Evolutionary conservation across 139 green algal species (phyloP).

Genomic region (Chlorella sp.): DNA sequence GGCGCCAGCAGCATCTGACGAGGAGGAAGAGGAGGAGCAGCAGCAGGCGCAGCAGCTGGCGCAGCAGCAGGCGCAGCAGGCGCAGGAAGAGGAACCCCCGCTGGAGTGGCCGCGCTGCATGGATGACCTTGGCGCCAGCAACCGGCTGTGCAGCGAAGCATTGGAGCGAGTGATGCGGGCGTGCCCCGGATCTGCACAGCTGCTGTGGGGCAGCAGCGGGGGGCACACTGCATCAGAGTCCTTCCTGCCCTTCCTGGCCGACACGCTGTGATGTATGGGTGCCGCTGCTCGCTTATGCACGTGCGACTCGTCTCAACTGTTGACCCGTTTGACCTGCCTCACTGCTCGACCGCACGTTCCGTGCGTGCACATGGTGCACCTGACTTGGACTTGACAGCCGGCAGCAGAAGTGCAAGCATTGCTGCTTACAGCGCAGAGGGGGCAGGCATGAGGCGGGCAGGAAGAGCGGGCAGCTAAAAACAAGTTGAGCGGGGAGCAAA

Average conservation of each 20-base stretch:
- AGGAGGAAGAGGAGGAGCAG: not conserved
- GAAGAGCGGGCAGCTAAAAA: not conserved
- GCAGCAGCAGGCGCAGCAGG: not conserved
- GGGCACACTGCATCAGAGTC: not conserved
- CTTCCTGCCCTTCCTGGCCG: constrained; percentile 36
- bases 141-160: constrained; percentile 41
- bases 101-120: constrained; percentile 47
- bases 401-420: not conserved
- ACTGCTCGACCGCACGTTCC: not conserved
- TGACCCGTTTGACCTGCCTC: not conserved
- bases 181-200: constrained; percentile 8
- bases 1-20: not conserved
- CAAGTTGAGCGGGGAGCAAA: not conserved
- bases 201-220: constrained; percentile 25
- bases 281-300: no score
- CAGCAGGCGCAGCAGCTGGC: not conserved
- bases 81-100: not conserved
- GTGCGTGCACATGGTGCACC: no score
- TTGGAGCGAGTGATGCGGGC: constrained; percentile 31
- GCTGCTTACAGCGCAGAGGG: not conserved
- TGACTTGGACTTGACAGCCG: no score
- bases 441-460: not conserved
- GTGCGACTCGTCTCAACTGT: no score
- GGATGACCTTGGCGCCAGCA: constrained; percentile 45
- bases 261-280: not conserved